These are phyloP conservation scores for Antrodiella citrinella DNA, from an alignment of 768 basidiomycete species.

Conservation along the genomic window DNA sequence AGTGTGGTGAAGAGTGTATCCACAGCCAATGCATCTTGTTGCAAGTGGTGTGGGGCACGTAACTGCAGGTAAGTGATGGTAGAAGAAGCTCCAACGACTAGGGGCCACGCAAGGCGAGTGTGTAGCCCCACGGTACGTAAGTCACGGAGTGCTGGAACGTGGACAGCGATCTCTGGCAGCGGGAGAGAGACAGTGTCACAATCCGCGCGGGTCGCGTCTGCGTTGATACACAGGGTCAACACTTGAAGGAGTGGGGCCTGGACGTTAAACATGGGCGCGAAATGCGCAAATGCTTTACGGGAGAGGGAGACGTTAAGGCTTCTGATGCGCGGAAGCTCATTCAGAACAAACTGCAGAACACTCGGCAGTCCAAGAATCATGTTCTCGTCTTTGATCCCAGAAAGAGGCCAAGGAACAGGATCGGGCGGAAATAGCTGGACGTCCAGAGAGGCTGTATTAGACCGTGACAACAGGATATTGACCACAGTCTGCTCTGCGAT, in stretches of 20 bases:
- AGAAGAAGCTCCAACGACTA: neutral
- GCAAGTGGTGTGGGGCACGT: neutral
- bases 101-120: neutral
- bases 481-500: neutral
- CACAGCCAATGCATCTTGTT: neutral
- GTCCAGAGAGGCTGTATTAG: neutral
- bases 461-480: neutral
- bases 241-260: neutral
- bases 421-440: neutral
- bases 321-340: neutral
- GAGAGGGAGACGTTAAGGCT: neutral
- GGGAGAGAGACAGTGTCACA: neutral
- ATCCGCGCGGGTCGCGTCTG: neutral
- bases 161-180: no score
- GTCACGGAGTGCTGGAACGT: no score
- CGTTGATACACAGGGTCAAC: neutral
- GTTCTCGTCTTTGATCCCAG: neutral
- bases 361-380: neutral
- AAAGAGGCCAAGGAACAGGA: no score
- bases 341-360: neutral
- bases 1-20: neutral
- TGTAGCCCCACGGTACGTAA: neutral
- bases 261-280: neutral
- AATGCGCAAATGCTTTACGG: neutral
- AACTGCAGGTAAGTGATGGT: neutral